Evolutionary conservation across 352 stramenopile genomes (phyloP).

Genomic region (Thalassiosira mediterranea): DNA sequence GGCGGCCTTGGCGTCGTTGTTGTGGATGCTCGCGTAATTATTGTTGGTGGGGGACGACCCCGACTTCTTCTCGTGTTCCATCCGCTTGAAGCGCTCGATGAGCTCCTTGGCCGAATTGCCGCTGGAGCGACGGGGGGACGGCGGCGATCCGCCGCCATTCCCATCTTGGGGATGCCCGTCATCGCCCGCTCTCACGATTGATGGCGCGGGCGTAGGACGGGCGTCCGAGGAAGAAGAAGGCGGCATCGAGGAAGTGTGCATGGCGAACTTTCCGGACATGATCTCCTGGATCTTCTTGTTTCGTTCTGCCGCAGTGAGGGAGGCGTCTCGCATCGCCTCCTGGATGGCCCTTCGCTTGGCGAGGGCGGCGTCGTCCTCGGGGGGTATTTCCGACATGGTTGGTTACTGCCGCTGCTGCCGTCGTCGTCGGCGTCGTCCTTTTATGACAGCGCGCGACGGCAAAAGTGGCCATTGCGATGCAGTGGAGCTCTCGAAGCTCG

Average conservation of each 20-base stretch:
- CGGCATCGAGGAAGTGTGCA: background rate
- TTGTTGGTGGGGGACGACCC: background rate
- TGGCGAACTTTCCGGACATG: constrained; percentile 34
- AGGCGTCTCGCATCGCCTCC: constrained; percentile 43
- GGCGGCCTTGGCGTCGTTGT: background rate
- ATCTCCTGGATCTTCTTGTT: constrained; percentile 55
- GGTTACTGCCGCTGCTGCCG: too few relatives aligned
- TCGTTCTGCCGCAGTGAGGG: constrained; percentile 29
- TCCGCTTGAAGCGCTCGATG: background rate
- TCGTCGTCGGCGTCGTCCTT: too few relatives aligned
- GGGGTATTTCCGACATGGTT: constrained; percentile 52
- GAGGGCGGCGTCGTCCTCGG: constrained; percentile 36
- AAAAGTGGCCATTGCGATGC: too few relatives aligned
- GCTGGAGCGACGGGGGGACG: too few relatives aligned
- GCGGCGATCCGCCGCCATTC: too few relatives aligned
- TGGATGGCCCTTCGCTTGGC: constrained; percentile 46
- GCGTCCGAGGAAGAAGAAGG: background rate
- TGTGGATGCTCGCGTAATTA: background rate
- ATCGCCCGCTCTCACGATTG: background rate
- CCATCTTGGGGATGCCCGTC: too few relatives aligned
- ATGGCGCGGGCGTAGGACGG: background rate
- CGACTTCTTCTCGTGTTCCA: background rate
- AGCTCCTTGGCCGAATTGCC: background rate
- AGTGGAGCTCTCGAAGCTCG: too few relatives aligned
- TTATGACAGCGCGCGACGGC: too few relatives aligned